Evolutionary conservation across 1,139 yeast species (phyloP).

Genomic region (Taphrina confusa): DNA sequence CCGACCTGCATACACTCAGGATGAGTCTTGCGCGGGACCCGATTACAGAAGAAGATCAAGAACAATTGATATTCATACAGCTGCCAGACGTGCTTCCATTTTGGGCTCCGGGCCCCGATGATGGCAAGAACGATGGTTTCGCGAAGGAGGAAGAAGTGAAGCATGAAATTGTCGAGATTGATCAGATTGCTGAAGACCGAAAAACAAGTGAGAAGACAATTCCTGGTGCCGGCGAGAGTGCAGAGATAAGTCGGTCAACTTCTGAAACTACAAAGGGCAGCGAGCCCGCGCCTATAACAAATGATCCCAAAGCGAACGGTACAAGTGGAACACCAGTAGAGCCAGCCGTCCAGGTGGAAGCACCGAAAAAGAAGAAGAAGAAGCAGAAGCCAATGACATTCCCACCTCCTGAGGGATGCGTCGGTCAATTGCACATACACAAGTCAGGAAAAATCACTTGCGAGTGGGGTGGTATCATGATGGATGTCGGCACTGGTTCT

Average conservation of each 20-base stretch:
- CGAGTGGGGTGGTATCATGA: slow-evolving; percentile 66
- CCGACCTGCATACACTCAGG: slow-evolving; percentile 10
- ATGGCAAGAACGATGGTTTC: slow-evolving; percentile 37
- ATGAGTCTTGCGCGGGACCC: slow-evolving; percentile 39
- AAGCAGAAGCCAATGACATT: slow-evolving; percentile 33
- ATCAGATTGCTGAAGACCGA: slow-evolving; percentile 7
- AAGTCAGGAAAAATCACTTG: slow-evolving; percentile 77
- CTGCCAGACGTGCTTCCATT: slow-evolving; percentile 73
- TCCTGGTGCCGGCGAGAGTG: slow-evolving; percentile 21
- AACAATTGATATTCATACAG: slow-evolving; percentile 62
- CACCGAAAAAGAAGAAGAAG: slow-evolving; percentile 20
- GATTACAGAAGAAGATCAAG: slow-evolving; percentile 46
- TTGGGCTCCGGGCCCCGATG: slow-evolving; percentile 38
- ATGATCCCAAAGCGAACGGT: neutral
- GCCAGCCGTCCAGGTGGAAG: neutral
- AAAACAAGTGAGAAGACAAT: neutral
- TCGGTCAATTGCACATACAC: slow-evolving; percentile 74
- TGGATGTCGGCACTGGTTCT: slow-evolving; percentile 76
- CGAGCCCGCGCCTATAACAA: slow-evolving; percentile 3
- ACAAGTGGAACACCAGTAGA: neutral
- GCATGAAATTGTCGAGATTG: slow-evolving; percentile 17
- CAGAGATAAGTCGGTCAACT: neutral
- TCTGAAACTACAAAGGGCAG: neutral
- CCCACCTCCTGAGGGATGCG: slow-evolving; percentile 54
- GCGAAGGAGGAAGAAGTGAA: slow-evolving; percentile 35